Percentiles rank a stretch among this genome's conserved stretches.
Evolutionary conservation across 2,329 filamentous ascomycete genomes (phyloP).

Genomic region (Pseudofabraea citricarpa): DNA sequence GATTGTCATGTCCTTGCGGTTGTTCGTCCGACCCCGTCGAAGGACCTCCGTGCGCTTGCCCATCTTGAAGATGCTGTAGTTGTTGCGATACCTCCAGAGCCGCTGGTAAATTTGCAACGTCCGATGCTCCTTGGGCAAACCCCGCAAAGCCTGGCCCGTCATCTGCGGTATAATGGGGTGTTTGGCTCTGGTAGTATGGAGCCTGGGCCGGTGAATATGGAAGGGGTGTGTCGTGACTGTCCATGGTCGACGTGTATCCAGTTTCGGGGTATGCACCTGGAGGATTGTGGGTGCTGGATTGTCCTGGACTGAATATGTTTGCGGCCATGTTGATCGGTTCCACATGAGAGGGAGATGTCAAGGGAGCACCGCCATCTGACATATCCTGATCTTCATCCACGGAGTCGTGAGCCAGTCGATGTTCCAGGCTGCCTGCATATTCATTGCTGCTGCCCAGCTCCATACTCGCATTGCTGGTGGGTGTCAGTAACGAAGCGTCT

Average conservation of each 20-base stretch:
- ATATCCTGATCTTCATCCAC: constrained; percentile 25
- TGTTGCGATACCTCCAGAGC: constrained; percentile 25
- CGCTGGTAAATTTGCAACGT: constrained; percentile 14
- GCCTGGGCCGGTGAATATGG: neutral
- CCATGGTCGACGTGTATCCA: neutral
- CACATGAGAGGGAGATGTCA: constrained; percentile 16
- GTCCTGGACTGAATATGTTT: constrained; percentile 19
- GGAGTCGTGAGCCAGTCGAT: constrained; percentile 5
- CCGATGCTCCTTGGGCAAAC: neutral
- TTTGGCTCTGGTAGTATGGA: neutral
- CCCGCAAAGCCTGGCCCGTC: neutral
- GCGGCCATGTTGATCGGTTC: constrained; percentile 17
- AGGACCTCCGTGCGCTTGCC: constrained; percentile 20
- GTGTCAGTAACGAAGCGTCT: constrained; percentile 7
- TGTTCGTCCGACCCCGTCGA: constrained; percentile 11
- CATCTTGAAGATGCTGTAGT: constrained; percentile 26
- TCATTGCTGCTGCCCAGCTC: constrained; percentile 9
- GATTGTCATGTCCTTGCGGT: constrained; percentile 11
- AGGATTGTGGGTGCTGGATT: neutral
- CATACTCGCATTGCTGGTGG: constrained; percentile 13
- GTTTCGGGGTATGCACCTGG: neutral
- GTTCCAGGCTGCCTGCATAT: constrained; percentile 9
- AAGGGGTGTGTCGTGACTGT: neutral
- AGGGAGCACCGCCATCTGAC: constrained; percentile 22
- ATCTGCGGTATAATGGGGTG: too few species aligned